Conservation (phyloP, 306 rosid genomes). For the Rosa chinensis region DNA sequence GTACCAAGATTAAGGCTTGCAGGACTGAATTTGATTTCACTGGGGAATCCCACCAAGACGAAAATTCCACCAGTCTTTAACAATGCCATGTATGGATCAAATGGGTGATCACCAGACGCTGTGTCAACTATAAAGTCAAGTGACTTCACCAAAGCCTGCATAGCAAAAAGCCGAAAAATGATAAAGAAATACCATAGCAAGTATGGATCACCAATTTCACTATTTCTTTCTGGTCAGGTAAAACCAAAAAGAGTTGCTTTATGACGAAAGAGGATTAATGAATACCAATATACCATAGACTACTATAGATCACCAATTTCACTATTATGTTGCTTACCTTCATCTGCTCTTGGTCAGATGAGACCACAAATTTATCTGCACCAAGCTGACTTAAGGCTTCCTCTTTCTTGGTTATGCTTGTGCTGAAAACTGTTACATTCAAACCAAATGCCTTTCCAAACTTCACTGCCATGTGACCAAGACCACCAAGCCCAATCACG, state of each 20-base stretch:
- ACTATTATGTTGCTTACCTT: slow-evolving; percentile 31
- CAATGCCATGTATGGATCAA: slow-evolving; percentile 76
- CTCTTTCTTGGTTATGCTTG: slow-evolving; percentile 80
- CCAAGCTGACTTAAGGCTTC: slow-evolving; percentile 73
- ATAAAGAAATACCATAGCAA: neutral
- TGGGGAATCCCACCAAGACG: slow-evolving; percentile 74
- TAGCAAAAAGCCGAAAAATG: neutral
- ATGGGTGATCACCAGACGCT: slow-evolving; percentile 84
- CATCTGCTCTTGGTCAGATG: slow-evolving; percentile 74
- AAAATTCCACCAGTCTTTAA: slow-evolving; percentile 63
- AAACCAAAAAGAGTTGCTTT: neutral
- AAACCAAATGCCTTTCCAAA: slow-evolving; percentile 84
- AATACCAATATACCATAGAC: neutral
- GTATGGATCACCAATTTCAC: neutral
- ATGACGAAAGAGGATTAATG: neutral
- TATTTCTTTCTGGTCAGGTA: neutral
- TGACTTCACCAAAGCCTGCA: slow-evolving; percentile 63
- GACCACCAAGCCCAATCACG: slow-evolving; percentile 93
- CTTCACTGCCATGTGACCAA: slow-evolving; percentile 90
- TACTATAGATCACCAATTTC: neutral
- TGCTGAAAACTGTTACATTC: slow-evolving; percentile 70
- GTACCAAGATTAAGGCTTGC: slow-evolving; percentile 64
- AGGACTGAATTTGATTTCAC: slow-evolving; percentile 72
- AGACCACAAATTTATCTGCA: slow-evolving; percentile 73
- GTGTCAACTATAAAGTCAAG: slow-evolving; percentile 75